These are phyloP conservation scores for Sanghuangporus sanghuang DNA, from an alignment of 1,284 basidiomycete genomes.

Conservation along the genomic window DNA sequence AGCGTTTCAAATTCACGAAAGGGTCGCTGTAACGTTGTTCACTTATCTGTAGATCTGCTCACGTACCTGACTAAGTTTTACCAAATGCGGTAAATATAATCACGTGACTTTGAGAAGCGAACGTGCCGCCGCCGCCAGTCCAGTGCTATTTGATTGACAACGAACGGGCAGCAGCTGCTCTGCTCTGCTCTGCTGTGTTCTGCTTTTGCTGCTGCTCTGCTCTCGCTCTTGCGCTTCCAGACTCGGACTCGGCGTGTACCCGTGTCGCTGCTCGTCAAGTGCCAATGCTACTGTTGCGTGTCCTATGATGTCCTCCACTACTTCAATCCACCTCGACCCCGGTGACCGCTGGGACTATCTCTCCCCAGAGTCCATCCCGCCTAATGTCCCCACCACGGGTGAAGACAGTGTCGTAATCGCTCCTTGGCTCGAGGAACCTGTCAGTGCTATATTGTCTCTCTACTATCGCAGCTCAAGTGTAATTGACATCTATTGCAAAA, in stretches of 20 bases:
- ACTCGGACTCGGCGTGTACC: neutral
- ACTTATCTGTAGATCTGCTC: neutral
- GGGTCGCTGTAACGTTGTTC: neutral
- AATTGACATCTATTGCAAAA: neutral
- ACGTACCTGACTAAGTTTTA: neutral
- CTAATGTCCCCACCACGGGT: constrained; percentile 19
- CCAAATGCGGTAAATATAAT: neutral
- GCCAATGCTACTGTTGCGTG: neutral
- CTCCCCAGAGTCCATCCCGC: constrained; percentile 11
- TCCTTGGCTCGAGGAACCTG: constrained; percentile 21
- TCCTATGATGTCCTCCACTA: constrained; percentile 4
- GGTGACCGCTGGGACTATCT: constrained; percentile 15
- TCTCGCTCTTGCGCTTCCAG: neutral
- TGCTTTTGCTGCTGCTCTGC: neutral
- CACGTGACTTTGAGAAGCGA: constrained; percentile 1
- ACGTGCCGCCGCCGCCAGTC: neutral
- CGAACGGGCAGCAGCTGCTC: neutral
- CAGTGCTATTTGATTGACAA: neutral
- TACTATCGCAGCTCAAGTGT: neutral
- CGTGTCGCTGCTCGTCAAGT: too few species aligned
- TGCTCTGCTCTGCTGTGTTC: neutral
- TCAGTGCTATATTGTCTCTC: constrained; percentile 1
- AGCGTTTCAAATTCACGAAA: neutral
- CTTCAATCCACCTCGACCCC: constrained; percentile 11
- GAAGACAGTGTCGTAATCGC: constrained; percentile 21